phyloP scores from a whole-genome alignment of 345 rosid species.

The Garcia nutans region DNA sequence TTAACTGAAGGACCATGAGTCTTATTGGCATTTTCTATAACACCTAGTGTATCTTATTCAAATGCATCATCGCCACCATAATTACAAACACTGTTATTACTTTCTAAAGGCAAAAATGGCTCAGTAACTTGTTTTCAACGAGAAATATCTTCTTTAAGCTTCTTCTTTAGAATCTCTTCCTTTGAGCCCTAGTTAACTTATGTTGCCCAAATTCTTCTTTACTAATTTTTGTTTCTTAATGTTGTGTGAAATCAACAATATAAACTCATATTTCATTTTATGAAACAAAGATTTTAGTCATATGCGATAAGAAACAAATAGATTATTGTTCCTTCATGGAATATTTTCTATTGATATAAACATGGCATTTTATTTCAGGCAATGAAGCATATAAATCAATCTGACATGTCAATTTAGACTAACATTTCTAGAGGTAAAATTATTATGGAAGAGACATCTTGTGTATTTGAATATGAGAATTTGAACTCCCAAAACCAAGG shows the following conservation, averaged over 20 bases:
- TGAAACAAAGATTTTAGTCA: not conserved
- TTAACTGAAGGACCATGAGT: not conserved
- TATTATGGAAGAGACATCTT: conserved; percentile 46
- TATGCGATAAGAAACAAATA: not conserved
- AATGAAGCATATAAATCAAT: conserved; percentile 39
- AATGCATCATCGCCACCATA: not conserved
- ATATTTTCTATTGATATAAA: conserved; percentile 2
- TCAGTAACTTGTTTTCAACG: conserved; percentile 56
- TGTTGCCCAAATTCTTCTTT: conserved; percentile 14
- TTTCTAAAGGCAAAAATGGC: conserved; percentile 46
- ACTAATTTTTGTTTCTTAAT: not conserved
- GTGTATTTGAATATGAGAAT: conserved; percentile 45
- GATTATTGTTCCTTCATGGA: not conserved
- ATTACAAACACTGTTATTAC: not conserved
- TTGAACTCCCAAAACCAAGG: conserved; percentile 36
- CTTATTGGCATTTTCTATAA: conserved; percentile 47
- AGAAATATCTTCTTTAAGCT: conserved; percentile 53
- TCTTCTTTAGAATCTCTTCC: conserved; percentile 74
- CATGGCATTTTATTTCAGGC: conserved; percentile 45
- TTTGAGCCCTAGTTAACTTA: conserved; percentile 65
- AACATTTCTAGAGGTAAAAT: conserved; percentile 44
- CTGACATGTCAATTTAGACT: conserved; percentile 30
- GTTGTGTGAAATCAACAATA: not conserved
- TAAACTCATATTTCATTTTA: not conserved
- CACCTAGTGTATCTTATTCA: conserved; percentile 29